phyloP scores from a whole-genome alignment of 371 early-diverging fungal genomes.

The Saksenaea oblongispora region DNA sequence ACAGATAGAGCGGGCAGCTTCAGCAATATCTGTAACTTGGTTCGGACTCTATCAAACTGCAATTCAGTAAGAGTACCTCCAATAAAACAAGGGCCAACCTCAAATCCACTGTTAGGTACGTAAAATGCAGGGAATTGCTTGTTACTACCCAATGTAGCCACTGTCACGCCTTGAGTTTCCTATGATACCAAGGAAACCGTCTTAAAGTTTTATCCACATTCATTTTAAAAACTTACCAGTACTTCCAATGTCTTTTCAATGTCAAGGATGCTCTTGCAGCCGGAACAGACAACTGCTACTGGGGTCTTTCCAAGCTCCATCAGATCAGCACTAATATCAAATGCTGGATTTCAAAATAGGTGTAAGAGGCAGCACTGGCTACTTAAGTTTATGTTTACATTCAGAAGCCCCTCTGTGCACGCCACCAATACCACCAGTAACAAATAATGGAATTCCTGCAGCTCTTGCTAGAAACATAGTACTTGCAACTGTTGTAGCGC shows the following conservation, averaged over 20 bases:
- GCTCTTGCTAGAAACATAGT: constrained; percentile 86
- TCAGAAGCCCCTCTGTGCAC: constrained; percentile 87
- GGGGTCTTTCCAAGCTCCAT: constrained; percentile 90
- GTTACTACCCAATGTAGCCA: constrained; percentile 69
- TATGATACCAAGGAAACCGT: constrained; percentile 9
- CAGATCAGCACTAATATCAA: constrained; percentile 93
- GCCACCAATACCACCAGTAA: constrained; percentile 97
- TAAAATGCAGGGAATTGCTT: constrained; percentile 91
- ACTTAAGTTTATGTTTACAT: constrained; percentile 38
- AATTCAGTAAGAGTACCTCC: background rate
- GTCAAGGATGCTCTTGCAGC: constrained; percentile 92
- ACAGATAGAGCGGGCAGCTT: constrained; percentile 73
- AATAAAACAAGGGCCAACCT: constrained; percentile 30
- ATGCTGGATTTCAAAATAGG: constrained; percentile 35
- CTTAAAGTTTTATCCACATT: background rate
- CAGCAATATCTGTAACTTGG: constrained; percentile 53
- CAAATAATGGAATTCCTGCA: constrained; percentile 88
- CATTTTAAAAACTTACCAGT: constrained; percentile 37
- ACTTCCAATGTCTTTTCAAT: constrained; percentile 89
- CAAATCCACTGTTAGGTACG: constrained; percentile 71
- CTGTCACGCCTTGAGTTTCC: constrained; percentile 95
- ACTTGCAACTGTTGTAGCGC: constrained; percentile 91
- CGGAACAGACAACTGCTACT: constrained; percentile 92
- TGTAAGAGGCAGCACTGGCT: background rate
- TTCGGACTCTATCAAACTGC: constrained; percentile 58